phyloP scores from a whole-genome alignment of 2,329 filamentous ascomycete genomes.

The Colletotrichum eremochloae region DNA sequence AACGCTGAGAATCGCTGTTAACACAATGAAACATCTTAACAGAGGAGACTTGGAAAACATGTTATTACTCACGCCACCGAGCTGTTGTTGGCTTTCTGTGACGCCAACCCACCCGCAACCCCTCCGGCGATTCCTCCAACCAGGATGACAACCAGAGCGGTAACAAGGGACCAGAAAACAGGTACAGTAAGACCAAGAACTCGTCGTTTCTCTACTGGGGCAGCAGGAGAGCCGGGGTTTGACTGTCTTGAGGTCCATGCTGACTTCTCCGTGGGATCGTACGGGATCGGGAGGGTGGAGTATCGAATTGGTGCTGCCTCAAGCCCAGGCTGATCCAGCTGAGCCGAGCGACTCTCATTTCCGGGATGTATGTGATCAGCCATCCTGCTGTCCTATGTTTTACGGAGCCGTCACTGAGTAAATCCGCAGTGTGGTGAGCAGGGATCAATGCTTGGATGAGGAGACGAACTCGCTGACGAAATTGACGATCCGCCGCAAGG shows the following conservation, averaged over 20 bases:
- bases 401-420: neutral
- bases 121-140: constrained; percentile 43
- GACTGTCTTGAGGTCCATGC: neutral
- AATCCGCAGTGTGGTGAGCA: neutral
- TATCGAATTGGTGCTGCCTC: constrained; percentile 9
- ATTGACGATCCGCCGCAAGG: neutral
- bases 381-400: neutral
- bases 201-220: constrained; percentile 3
- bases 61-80: neutral
- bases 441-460: neutral
- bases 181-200: constrained; percentile 43
- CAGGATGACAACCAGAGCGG: constrained; percentile 40
- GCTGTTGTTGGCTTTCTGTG: constrained; percentile 27
- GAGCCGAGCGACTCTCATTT: neutral
- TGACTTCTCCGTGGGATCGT: constrained; percentile 4
- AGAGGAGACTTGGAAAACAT: neutral
- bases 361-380: neutral
- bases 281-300: constrained; percentile 22
- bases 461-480: neutral
- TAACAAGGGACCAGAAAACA: constrained; percentile 42
- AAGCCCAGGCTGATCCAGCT: constrained; percentile 18
- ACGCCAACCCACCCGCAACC: constrained; percentile 42
- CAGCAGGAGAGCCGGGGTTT: neutral
- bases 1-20: neutral
- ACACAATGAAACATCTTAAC: too few species aligned